Evolutionary conservation across 2,329 filamentous ascomycete species (phyloP).

Genomic region (Cordyceps cateniannulata): DNA sequence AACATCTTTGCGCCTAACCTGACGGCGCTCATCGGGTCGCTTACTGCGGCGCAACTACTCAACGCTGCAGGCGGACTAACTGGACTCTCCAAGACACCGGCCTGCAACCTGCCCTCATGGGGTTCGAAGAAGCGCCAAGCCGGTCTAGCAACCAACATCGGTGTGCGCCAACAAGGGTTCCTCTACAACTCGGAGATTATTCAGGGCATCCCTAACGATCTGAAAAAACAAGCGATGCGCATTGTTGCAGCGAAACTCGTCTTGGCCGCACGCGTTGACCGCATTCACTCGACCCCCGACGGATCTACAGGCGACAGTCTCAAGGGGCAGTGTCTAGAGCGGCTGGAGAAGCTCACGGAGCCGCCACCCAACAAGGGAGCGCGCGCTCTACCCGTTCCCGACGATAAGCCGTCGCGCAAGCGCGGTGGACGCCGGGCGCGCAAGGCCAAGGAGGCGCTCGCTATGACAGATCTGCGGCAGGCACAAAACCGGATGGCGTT

Average conservation of each 20-base stretch:
- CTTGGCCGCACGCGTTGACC: conserved; percentile 85
- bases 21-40: conserved; percentile 80
- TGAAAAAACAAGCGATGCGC: conserved; percentile 90
- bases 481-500: conserved; percentile 95
- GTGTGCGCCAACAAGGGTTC: conserved; percentile 85
- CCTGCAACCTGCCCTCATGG: conserved; percentile 86
- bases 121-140: conserved; percentile 82
- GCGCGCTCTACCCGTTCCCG: conserved; percentile 81
- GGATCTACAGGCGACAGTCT: conserved; percentile 79
- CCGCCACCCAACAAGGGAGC: conserved; percentile 83
- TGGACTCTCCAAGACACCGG: conserved; percentile 83
- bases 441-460: conserved; percentile 93
- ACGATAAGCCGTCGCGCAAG: conserved; percentile 91
- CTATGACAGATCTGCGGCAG: conserved; percentile 94
- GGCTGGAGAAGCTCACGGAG: conserved; percentile 88
- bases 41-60: conserved; percentile 93
- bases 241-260: conserved; percentile 92
- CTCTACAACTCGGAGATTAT: conserved; percentile 90
- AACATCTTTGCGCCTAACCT: conserved; percentile 92
- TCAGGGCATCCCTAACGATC: conserved; percentile 72
- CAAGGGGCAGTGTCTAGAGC: conserved; percentile 73
- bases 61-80: conserved; percentile 87
- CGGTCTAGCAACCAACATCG: conserved; percentile 87
- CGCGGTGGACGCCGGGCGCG: conserved; percentile 83
- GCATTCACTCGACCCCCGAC: conserved; percentile 72